Base-by-base conservation (phyloP, 208 protist genomes). In the Herpetomonas muscarum region DNA sequence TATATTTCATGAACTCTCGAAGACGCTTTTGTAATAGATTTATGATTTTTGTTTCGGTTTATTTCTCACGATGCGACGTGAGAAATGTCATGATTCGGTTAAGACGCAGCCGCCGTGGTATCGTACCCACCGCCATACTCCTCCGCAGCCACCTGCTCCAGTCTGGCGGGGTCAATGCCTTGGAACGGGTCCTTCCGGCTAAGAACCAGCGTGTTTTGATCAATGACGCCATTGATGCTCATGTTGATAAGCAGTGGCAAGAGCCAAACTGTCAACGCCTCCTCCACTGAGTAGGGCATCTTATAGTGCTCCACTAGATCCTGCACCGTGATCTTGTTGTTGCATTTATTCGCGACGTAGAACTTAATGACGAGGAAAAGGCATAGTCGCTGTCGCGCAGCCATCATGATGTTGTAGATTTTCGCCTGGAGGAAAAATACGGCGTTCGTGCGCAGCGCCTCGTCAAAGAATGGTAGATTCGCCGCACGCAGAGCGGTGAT, bases 321-420 rank as follows among this genome's bases (percentile, higher is more conserved):
- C 55, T 54, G 15, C 34, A 94, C 70, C 0, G 30, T 19, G 10
- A 94, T 45, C 28, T 62, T 67, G 44, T 64, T 74, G 51, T 70
- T 60, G 21, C 74, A 75, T 2, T 55, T 30, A 17, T 48, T 62
- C 0, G 61, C 39, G 26, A 73, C 15, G 65, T 88, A 94, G 65
- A 73, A 91, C 52, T 86, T 90, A 10, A 94, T 75, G 32, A 94
- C 81, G 66, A 89, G 85, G 49, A 88, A 46, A 44, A 92, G 58
- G 13, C 65, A 45, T 19, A 94, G 67, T 21, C 79, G 81, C 53
- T 82, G 66, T 3, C 79, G 74, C 10, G 79, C 76, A 46, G 80
- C 28, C 57, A 77, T 61, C 46, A 94, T 61, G 7, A 79, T 70
- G 61, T 92, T 92, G 61, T 89, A 70, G 19, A 94, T 68, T 29